phyloP scores from a whole-genome alignment of 176 grass and related monocot genomes.

The Saccharum spontaneum region DNA sequence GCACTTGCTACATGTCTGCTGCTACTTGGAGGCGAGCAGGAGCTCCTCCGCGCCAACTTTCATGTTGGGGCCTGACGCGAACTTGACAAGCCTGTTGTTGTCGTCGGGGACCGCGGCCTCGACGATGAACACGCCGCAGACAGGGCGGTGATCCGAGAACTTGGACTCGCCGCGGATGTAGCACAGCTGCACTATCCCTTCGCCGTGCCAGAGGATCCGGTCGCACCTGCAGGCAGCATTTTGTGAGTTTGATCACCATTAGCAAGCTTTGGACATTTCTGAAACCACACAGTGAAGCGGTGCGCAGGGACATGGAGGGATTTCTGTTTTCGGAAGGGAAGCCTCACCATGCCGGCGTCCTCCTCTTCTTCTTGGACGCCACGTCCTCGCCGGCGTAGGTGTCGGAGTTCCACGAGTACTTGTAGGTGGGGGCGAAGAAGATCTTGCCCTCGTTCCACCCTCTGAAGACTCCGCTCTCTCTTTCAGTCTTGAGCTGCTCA shows the following conservation, averaged over 20 bases:
- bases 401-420: constrained; percentile 87
- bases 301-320: too few species aligned
- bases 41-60: constrained; percentile 78
- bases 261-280: too few species aligned
- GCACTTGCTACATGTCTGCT: neutral
- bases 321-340: neutral
- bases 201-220: constrained; percentile 80
- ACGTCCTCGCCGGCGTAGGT: constrained; percentile 56
- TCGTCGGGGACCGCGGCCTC: constrained; percentile 54
- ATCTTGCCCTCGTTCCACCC: constrained; percentile 92
- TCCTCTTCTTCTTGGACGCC: constrained; percentile 81
- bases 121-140: constrained; percentile 67
- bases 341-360: constrained; percentile 87
- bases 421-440: constrained; percentile 86
- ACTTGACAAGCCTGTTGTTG: constrained; percentile 36
- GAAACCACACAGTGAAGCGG: too few species aligned
- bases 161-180: constrained; percentile 88
- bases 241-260: neutral
- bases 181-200: constrained; percentile 82
- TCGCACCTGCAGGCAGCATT: constrained; percentile 58
- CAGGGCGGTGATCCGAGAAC: constrained; percentile 89
- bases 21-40: constrained; percentile 23
- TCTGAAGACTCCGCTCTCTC: constrained; percentile 71
- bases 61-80: constrained; percentile 63
- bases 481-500: constrained; percentile 74